Evolutionary conservation across 2,329 filamentous ascomycete genomes (phyloP).

Genomic region (Stemphylium lycopersici): DNA sequence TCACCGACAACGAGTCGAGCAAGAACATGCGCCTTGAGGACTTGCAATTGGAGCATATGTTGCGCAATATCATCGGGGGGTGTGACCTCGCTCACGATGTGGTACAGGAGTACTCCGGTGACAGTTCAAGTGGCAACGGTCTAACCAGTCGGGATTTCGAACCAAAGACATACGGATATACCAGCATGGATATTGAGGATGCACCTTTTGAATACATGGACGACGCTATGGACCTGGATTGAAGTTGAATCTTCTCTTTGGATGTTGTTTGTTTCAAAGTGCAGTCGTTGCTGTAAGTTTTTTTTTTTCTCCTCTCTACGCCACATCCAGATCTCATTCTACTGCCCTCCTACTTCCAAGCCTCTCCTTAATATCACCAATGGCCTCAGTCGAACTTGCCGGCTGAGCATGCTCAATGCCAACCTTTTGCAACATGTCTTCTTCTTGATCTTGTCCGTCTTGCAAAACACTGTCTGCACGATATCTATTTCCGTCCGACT

Average conservation of each 20-base stretch:
- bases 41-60: constrained; percentile 67
- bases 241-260: neutral
- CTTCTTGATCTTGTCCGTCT: constrained; percentile 22
- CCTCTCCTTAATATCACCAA: no score
- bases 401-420: no score
- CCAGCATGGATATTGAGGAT: constrained; percentile 28
- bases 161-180: constrained; percentile 11
- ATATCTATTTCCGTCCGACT: constrained; percentile 26
- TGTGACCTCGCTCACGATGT: constrained; percentile 62
- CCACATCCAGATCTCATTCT: no score
- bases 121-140: constrained; percentile 6
- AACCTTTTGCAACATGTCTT: neutral
- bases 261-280: neutral
- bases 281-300: no score
- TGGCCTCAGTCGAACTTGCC: no score
- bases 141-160: constrained; percentile 33
- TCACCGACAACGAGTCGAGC: constrained; percentile 23
- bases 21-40: constrained; percentile 58
- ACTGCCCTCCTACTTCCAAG: no score
- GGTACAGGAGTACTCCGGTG: constrained; percentile 36
- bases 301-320: no score
- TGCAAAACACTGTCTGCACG: constrained; percentile 41
- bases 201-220: constrained; percentile 42
- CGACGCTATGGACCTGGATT: constrained; percentile 47
- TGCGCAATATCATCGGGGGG: constrained; percentile 63